Base-by-base conservation (phyloP, 345 rosid species). In the Linum trigynum region DNA sequence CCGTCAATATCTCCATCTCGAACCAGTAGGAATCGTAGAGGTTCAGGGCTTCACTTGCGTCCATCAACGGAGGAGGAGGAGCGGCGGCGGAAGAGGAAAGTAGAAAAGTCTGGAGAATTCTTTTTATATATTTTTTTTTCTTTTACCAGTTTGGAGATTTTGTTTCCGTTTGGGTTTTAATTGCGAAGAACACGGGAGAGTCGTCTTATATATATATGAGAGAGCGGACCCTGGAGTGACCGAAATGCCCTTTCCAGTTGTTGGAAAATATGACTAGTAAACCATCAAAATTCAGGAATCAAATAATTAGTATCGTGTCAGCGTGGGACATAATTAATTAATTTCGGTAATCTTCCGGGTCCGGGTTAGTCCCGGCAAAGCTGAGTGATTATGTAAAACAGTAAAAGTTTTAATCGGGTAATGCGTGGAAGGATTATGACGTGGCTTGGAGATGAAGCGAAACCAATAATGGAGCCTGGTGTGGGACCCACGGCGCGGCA, bases 1-100 rank as follows among this genome's bases (percentile, higher is more conserved):
- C 60, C 17, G 67, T 58, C 69, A 77, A 78, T 71, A 81, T 60
- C 38, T 57, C 36, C 38, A 39, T 76, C 67, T 73, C 79, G 23
- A 72, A 87, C 94, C 94, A 87, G 74, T 65, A 74, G 5, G 78
- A 55, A 35, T 84, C 84, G 39, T 78, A 73, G 42, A 80, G 77
- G 62, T 62, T 67, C 7, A 82, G 65, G 59, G 82, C 70, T 16
- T 78, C 73, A 42, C 78, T 78, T 61, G 67, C 81, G 14, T 73
- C 70, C 89, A 82, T 83, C 53, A 1, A 15, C 14, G 53, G 53
- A 41, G 3, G 53, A 14, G 12, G 51, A 14, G 2, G 51, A 14
- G 53, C 53, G 15, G 53, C 53, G 53, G 53, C 53, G 11, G 53
- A 48, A 48, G 53, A 48, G 14, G 50, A 3, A 48, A 4, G 53